Base-by-base conservation (phyloP, 495 filamentous ascomycete species). In the Recurvomyces mirabilis region DNA sequence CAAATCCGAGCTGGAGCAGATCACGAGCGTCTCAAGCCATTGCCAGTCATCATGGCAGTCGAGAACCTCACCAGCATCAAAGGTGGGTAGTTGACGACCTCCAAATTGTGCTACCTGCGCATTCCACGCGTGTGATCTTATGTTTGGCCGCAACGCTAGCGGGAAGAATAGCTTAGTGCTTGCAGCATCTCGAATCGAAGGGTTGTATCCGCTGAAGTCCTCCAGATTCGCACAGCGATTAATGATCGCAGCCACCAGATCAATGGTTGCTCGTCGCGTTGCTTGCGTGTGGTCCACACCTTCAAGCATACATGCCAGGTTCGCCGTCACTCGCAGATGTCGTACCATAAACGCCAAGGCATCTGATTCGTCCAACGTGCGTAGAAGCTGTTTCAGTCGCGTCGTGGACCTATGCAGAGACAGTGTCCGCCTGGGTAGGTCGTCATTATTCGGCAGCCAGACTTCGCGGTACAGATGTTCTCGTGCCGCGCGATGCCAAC, bases 211-310 rank as follows among this genome's bases (percentile, higher is more conserved):
- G 25, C 78, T 60, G 14, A 93, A 63, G 31, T 73, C 68, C 56
- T 93, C 84, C 29, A 95, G 63, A 56, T 91, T 89, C 9, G 84
- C 84, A 57, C 87, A 94, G 4, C 79, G 75, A 79, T 87, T 87
- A 22, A 94, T 75, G 21, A 95, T 63, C 5, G 84, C 86, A 4
- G 85, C 82, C 4, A 88, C 68, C 25, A 83, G 46, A 51, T 88
- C 77, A 23, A 82, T 71, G 49, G 84, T 81, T 40, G 45, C 38
- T 2, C 38, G 80, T 71, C 35, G 74, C 72, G 55, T 68, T 59
- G 56, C 71, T 23, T 58, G 58, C 52, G 62, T 52, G 68, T 15
- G 65, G 65, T 24, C 37, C 38, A 25, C 49, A 48, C 21, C 53
- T 21, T 35, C 51, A 19, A 75, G 75, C 43, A 76, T 24, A 20